These are phyloP conservation scores for Aspergillus ochraceoroseus DNA, from an alignment of 2,329 filamentous ascomycete species.

Conservation along the genomic window DNA sequence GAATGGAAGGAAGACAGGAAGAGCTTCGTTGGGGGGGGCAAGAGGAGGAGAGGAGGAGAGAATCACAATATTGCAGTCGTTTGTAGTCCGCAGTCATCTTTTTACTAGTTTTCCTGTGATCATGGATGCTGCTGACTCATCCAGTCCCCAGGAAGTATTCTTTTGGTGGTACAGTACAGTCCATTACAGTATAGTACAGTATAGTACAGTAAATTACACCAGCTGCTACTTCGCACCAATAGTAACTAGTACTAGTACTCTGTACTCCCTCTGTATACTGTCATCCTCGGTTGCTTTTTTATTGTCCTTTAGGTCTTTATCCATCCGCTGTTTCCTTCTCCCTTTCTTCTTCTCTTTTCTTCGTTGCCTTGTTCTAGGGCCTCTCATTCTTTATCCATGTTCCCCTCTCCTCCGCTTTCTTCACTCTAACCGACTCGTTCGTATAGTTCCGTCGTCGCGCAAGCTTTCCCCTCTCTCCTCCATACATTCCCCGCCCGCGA, in stretches of 20 bases:
- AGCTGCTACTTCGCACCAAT: too few species aligned
- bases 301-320: neutral
- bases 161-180: too few species aligned
- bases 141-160: slow-evolving; percentile 11
- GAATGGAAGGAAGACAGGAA: neutral
- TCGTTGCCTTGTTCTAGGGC: neutral
- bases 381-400: neutral
- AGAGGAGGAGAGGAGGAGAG: too few species aligned
- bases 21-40: too few species aligned
- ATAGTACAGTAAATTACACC: too few species aligned
- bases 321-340: neutral
- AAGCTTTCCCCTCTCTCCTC: slow-evolving; percentile 7
- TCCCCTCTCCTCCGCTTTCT: neutral
- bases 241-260: too few species aligned
- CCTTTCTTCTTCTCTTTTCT: neutral
- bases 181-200: neutral
- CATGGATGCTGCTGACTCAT: slow-evolving; percentile 18
- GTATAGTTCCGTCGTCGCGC: slow-evolving; percentile 4
- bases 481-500: slow-evolving; percentile 19
- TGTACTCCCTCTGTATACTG: too few species aligned
- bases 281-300: slow-evolving; percentile 3
- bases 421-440: slow-evolving; percentile 1
- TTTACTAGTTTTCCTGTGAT: too few species aligned
- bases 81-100: too few species aligned
- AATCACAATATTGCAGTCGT: too few species aligned